phyloP scores from a whole-genome alignment of 495 filamentous ascomycete genomes.

The Sphaerosporella brunnea region DNA sequence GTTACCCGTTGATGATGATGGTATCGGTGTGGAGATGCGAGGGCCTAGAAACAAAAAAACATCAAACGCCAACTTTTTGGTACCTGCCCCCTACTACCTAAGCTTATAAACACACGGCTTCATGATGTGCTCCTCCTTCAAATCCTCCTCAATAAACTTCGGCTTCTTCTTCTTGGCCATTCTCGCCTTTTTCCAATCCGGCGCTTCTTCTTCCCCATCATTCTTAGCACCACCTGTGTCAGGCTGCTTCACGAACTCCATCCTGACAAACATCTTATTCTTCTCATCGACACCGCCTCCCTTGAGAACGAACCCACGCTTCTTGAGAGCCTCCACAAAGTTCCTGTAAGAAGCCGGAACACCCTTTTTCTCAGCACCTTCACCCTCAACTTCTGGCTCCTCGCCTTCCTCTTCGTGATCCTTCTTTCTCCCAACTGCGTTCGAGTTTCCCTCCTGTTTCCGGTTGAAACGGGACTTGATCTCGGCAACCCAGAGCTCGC shows the following conservation, averaged over 20 bases:
- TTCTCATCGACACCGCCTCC: conserved; percentile 52
- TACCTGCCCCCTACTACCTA: conserved; percentile 35
- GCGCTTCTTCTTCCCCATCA: conserved; percentile 25
- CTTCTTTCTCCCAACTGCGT: conserved; percentile 23
- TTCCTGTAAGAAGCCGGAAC: conserved; percentile 71
- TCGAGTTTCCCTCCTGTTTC: conserved; percentile 1
- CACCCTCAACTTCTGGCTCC: conserved; percentile 35
- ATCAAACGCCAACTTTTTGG: conserved; percentile 5
- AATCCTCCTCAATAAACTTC: conserved; percentile 30
- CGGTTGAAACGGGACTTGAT: conserved; percentile 69
- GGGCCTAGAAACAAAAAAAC: too few relatives aligned
- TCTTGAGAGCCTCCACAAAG: conserved; percentile 65
- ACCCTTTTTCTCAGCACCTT: conserved; percentile 33
- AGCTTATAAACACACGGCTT: conserved; percentile 98
- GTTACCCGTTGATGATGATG: too few relatives aligned
- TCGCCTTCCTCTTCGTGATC: conserved; percentile 37
- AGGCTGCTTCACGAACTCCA: conserved; percentile 73
- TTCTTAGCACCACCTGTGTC: conserved; percentile 49
- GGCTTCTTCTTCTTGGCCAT: conserved; percentile 26
- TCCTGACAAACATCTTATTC: conserved; percentile 97
- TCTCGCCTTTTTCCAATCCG: conserved; percentile 33
- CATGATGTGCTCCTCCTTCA: conserved; percentile 43
- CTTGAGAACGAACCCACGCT: conserved; percentile 60
- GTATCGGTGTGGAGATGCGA: too few relatives aligned
- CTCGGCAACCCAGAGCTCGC: conserved; percentile 91